Evolutionary conservation across 2,329 filamentous ascomycete genomes (phyloP).

Genomic region (Hymenoscyphus fraxineus): DNA sequence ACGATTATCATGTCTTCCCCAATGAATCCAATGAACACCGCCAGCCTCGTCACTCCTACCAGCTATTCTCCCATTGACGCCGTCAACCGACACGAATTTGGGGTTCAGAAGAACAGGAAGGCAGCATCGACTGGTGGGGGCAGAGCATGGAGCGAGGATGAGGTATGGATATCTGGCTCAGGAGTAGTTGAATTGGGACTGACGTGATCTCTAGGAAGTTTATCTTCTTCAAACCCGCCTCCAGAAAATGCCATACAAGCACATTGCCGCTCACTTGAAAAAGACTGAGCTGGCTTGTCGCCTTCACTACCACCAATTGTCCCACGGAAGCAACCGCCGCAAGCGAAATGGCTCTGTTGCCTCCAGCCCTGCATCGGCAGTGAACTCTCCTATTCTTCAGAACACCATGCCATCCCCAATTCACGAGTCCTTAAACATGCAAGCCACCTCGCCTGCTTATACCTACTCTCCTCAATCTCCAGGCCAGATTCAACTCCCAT

Average conservation of each 20-base stretch:
- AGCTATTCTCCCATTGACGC: constrained; percentile 44
- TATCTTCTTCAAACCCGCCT: constrained; percentile 80
- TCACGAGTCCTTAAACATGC: constrained; percentile 37
- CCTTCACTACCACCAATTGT: constrained; percentile 82
- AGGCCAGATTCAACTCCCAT: constrained; percentile 38
- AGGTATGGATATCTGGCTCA: constrained; percentile 48
- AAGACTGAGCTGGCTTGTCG: constrained; percentile 87
- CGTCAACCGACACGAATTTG: constrained; percentile 55
- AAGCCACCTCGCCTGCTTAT: constrained; percentile 35
- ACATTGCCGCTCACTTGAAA: constrained; percentile 79
- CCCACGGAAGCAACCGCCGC: constrained; percentile 75
- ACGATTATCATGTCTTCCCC: constrained; percentile 33
- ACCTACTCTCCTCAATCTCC: constrained; percentile 35
- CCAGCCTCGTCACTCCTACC: constrained; percentile 29
- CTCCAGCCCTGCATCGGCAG: constrained; percentile 50
- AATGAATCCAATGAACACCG: constrained; percentile 35
- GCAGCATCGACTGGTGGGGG: constrained; percentile 68
- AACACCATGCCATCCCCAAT: constrained; percentile 49
- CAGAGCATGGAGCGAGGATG: constrained; percentile 80
- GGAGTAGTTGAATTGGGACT: constrained; percentile 10
- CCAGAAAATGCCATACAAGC: constrained; percentile 89
- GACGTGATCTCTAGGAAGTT: constrained; percentile 55
- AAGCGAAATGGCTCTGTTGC: constrained; percentile 71
- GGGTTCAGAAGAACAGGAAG: constrained; percentile 64
- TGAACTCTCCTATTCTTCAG: constrained; percentile 48